phyloP scores from a whole-genome alignment of 345 rosid genomes.

The Aurinia saxatilis region DNA sequence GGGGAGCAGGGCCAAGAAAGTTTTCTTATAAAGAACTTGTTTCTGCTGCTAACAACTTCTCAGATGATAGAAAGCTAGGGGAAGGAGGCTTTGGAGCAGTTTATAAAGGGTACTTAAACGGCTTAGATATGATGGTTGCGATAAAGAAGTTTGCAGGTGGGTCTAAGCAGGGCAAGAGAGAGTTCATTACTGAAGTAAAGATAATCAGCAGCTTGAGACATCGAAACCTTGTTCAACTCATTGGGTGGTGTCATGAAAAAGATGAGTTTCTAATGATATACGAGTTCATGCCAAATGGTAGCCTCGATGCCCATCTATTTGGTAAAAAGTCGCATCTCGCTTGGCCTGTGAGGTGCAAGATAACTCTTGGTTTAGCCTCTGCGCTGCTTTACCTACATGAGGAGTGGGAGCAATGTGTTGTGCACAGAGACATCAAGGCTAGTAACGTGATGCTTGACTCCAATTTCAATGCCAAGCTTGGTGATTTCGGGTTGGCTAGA shows the following conservation, averaged over 20 bases:
- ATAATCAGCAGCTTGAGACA: slow-evolving; percentile 52
- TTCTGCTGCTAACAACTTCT: slow-evolving; percentile 44
- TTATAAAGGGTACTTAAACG: slow-evolving; percentile 38
- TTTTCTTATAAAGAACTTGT: slow-evolving; percentile 40
- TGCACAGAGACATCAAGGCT: slow-evolving; percentile 56
- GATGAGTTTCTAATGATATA: slow-evolving; percentile 55
- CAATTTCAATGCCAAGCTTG: slow-evolving; percentile 47
- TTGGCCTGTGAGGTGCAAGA: slow-evolving; percentile 42
- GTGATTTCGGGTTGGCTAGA: slow-evolving; percentile 60
- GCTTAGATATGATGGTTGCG: slow-evolving; percentile 27
- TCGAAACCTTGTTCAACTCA: slow-evolving; percentile 51
- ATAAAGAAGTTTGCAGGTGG: slow-evolving; percentile 45
- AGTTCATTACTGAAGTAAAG: slow-evolving; percentile 49
- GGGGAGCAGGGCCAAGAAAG: slow-evolving; percentile 50
- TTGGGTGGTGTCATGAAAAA: slow-evolving; percentile 66
- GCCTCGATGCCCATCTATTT: slow-evolving; percentile 52
- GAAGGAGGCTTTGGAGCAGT: slow-evolving; percentile 59
- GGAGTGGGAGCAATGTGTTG: slow-evolving; percentile 59
- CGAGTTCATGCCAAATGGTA: slow-evolving; percentile 70
- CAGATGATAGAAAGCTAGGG: slow-evolving; percentile 46
- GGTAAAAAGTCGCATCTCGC: slow-evolving; percentile 26
- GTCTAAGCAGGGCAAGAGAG: slow-evolving; percentile 43
- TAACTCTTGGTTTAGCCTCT: slow-evolving; percentile 43
- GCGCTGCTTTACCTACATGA: slow-evolving; percentile 53
- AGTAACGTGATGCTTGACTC: slow-evolving; percentile 63